Evolutionary conservation across 129 eudicot genomes (phyloP), one percentile per base, ranked within the genome.

Genomic region (Flaveria robusta): DNA sequence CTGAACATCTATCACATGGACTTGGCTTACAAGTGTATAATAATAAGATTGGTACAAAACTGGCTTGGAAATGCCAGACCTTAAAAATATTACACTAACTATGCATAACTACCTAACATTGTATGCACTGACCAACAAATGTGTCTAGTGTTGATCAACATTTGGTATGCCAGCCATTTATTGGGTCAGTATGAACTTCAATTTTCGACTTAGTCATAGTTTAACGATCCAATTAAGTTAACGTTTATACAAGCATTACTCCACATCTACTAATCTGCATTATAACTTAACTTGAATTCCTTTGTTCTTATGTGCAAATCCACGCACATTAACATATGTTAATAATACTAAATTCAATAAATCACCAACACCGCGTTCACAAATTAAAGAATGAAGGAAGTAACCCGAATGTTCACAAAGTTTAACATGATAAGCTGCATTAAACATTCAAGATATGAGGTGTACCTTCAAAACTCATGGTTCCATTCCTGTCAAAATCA

Each of bases 401-500:
- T 18, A 11, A 71, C 23, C 19, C 34, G 18, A 62, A 78, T 14
- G 41, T 27, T 58, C 52, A 70, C 14, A 26, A 45, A 45, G 15
- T 68, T 39, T 55, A 67, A 16, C 31, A 68, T 22, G 34, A n/a
- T 34, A 65, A 65, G 51, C 24, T 75, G 74, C 39, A 39, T 52
- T 13, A 41, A 65, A 66, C 42, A 65, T 29, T 15, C 8, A 55
- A 72, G 11, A 16, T 11, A n/a, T 2, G 7, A 68, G 16, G 37
- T 10, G 41, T 77, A 93, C 98, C 98, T 83, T 85, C 85, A 69
- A 93, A 93, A 84, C 89, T 90, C 98, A 93, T 93, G 58, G 97
- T 90, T 83, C 96, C 98, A 83, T 93, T 93, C 52, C 81, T 84
- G 74, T 93, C 97, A 69, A 86, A 93, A 76, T 93, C 98, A 73